Evolutionary conservation across 345 rosid species (phyloP).

Genomic region (Reutealis trisperma): DNA sequence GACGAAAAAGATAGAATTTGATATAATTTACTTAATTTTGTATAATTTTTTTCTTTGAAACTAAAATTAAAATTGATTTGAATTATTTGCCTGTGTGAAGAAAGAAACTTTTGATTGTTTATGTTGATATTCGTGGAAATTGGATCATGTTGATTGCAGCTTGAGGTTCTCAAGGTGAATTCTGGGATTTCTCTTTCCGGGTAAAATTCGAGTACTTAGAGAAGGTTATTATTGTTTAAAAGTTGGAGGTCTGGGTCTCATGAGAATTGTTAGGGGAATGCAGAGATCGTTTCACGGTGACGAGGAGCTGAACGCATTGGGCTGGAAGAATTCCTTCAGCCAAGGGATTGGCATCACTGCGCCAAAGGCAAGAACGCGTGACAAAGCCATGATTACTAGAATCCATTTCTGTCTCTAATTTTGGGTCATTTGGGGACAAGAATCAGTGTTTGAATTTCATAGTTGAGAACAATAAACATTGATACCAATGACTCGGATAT

Average conservation of each 20-base stretch:
- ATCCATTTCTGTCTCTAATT: constrained; percentile 37
- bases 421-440: constrained; percentile 30
- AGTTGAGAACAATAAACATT: constrained; percentile 15
- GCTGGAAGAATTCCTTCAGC: constrained; percentile 88
- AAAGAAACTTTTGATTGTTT: constrained; percentile 7
- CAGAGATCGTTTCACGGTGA: constrained; percentile 67
- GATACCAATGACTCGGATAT: constrained; percentile 76
- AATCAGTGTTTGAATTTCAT: constrained; percentile 9
- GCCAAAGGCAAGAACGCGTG: constrained; percentile 88
- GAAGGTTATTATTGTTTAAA: constrained; percentile 64
- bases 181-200: constrained; percentile 38
- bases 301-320: constrained; percentile 58
- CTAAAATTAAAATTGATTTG: background rate
- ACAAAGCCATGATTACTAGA: constrained; percentile 55
- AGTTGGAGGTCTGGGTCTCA: constrained; percentile 73
- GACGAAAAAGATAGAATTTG: background rate
- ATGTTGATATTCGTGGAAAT: constrained; percentile 32
- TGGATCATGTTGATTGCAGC: constrained; percentile 56
- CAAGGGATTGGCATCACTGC: constrained; percentile 72
- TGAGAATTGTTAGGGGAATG: constrained; percentile 99
- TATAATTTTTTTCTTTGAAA: constrained; percentile 16
- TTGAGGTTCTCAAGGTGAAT: constrained; percentile 45
- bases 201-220: constrained; percentile 52
- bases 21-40: constrained; percentile 17
- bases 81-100: constrained; percentile 4